Conservation (phyloP, 1,284 basidiomycete species). For the Cryptococcus sp. region DNA sequence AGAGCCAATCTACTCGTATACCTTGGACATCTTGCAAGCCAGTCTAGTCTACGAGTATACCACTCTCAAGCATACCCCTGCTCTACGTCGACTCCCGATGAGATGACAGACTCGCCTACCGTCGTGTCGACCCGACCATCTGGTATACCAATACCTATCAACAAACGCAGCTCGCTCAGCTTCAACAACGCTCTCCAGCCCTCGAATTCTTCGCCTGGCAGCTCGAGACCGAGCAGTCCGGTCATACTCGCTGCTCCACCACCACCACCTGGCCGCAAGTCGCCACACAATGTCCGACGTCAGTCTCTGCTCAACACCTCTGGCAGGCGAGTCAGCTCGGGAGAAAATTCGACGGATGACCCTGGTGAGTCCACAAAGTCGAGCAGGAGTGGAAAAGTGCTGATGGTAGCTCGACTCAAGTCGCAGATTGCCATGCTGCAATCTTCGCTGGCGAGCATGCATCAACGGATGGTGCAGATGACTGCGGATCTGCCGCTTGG, state of each 20-base stretch:
- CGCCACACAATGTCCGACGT: slow-evolving; percentile 2
- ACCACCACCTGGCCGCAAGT: neutral
- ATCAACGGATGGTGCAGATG: slow-evolving; percentile 17
- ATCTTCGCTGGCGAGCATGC: slow-evolving; percentile 13
- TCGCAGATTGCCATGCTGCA: slow-evolving; percentile 17
- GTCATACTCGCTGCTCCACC: slow-evolving; percentile 2
- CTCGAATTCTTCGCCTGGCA: slow-evolving; percentile 6
- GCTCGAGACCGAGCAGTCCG: slow-evolving; percentile 1
- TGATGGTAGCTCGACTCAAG: slow-evolving; percentile 2
- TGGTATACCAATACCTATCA: slow-evolving; percentile 23
- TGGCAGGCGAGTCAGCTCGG: slow-evolving; percentile 14
- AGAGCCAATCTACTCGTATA: too few relatives aligned
- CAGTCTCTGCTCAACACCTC: slow-evolving; percentile 13
- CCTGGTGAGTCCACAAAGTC: slow-evolving; percentile 16
- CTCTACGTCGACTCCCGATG: too few relatives aligned
- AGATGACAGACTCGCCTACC: slow-evolving; percentile 1
- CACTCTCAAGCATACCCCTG: too few relatives aligned
- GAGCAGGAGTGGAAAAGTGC: neutral
- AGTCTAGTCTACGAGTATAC: too few relatives aligned
- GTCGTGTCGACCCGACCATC: neutral
- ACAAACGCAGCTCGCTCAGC: slow-evolving; percentile 17
- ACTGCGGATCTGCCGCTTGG: slow-evolving; percentile 4
- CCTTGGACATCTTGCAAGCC: too few relatives aligned
- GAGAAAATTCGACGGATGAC: slow-evolving; percentile 16
- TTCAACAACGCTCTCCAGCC: slow-evolving; percentile 8